Percentiles rank a stretch among this genome's conserved stretches.
phyloP scores from a whole-genome alignment of 2,329 filamentous ascomycete genomes.

The Hortaea werneckii region DNA sequence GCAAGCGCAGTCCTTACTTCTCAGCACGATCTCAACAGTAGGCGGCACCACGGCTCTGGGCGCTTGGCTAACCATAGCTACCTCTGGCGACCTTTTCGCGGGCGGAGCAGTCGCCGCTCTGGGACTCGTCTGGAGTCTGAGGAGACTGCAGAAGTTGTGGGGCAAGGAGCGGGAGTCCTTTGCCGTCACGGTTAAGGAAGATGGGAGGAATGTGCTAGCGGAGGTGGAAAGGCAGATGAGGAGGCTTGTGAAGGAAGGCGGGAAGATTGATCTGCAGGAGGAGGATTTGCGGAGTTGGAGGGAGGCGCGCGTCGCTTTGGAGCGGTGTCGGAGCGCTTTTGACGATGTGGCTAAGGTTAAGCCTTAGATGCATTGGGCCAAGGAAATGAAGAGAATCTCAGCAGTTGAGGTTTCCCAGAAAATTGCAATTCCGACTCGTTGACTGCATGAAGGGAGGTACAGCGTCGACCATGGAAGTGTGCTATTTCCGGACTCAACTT shows the following conservation, averaged over 20 bases:
- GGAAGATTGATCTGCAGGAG: conserved; percentile 25
- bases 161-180: conserved; percentile 43
- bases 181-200: conserved; percentile 44
- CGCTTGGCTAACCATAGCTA: conserved; percentile 45
- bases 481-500: too few species aligned
- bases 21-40: conserved; percentile 66
- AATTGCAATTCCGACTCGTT: too few species aligned
- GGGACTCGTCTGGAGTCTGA: conserved; percentile 47
- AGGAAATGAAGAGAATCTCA: too few species aligned
- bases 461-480: too few species aligned
- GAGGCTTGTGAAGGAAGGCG: conserved; percentile 36
- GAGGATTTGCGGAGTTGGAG: conserved; percentile 31
- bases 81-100: conserved; percentile 45
- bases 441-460: too few species aligned
- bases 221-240: conserved; percentile 43
- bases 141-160: conserved; percentile 51
- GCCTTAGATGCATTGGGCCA: too few species aligned
- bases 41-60: conserved; percentile 45
- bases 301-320: conserved; percentile 35
- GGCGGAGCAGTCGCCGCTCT: conserved; percentile 49
- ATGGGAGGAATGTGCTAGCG: conserved; percentile 46
- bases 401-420: too few species aligned
- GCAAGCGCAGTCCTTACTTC: conserved; percentile 42
- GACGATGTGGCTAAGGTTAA: too few species aligned
- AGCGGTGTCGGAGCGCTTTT: conserved; percentile 8